Evolutionary conservation across 148 eudicot genomes (phyloP), one percentile per base, ranked within the genome.

Genomic region (Vaccinium myrtillus): DNA sequence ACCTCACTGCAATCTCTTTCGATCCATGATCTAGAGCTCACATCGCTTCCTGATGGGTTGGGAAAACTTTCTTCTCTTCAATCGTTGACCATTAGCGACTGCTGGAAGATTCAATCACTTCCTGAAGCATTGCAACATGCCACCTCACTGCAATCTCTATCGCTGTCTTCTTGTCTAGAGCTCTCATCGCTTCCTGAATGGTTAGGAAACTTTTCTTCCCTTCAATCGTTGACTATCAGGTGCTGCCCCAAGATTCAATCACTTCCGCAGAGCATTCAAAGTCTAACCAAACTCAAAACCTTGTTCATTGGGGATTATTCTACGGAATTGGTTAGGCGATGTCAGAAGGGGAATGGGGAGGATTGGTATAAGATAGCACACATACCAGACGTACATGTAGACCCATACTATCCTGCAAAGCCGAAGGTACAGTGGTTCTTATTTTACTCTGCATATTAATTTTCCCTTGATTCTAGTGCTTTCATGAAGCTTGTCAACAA

Each of bases 301-400:
- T 79, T 79, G 51, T 0, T 0, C 1, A 75, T 81, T 46, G 0
- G 2, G 25, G 1, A 19, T 2, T 73, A n/a, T 9, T 0, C 32
- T 46, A 58, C 78, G 21, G 49, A 80, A 70, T 25, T 73, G 39
- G 7, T 2, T 79, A 56, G 58, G 25, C 55, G 74, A 46, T 80
- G 83, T 23, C 54, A 55, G 8, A 15, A 73, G 50, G 77, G 21
- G 14, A 39, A 32, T 18, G 77, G 48, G 51, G 71, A 80, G n/a
- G 78, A 78, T 25, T 78, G 78, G 70, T 36, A 84, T 49, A 84
- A 84, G 82, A 83, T 83, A 59, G 56, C 58, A 8, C 79, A 71
- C 73, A 10, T 67, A 43, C 46, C 46, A 43, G 0, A 43, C 0
- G 6, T 43, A 4, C 0, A 43, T 43, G 46, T 43, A 4, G 46